Conservation (phyloP, 1,284 basidiomycete genomes). For the Rhodofomes roseus region DNA sequence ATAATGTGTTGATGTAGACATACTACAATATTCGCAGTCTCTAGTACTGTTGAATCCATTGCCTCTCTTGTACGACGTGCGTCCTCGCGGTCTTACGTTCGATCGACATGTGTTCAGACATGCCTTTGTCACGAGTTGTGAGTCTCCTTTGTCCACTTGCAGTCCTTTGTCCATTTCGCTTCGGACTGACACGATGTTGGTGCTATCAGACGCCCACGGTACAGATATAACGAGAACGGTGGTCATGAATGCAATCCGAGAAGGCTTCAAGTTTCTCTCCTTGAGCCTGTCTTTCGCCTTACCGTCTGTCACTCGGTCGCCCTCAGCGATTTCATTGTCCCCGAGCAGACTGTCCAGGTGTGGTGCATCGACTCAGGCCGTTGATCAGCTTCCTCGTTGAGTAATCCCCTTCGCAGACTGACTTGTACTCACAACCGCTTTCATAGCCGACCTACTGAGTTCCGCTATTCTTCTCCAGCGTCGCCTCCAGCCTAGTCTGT, state of each 20-base stretch:
- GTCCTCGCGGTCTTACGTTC: not conserved
- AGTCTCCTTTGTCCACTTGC: not conserved
- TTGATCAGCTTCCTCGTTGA: too few species aligned
- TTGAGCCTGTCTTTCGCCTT: not conserved
- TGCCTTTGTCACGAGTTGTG: not conserved
- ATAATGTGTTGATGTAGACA: constrained; percentile 14
- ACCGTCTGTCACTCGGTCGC: not conserved
- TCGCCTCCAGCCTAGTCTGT: too few species aligned
- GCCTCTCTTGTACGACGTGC: not conserved
- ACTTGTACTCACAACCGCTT: too few species aligned
- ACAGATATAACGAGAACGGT: not conserved
- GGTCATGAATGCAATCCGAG: not conserved
- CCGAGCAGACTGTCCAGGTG: too few species aligned
- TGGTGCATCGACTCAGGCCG: too few species aligned
- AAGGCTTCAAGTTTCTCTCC: not conserved
- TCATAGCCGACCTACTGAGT: too few species aligned
- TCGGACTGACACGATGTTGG: not conserved
- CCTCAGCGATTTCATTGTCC: too few species aligned
- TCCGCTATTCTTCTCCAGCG: too few species aligned
- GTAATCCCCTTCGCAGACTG: too few species aligned
- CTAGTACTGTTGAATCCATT: not conserved
- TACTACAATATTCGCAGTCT: constrained; percentile 6
- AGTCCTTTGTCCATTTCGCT: not conserved
- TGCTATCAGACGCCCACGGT: not conserved
- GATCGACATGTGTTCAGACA: not conserved